Evolutionary conservation across 2,329 filamentous ascomycete species (phyloP), one percentile per base, ranked within the genome.

Genomic region (Xylariaceae sp.): DNA sequence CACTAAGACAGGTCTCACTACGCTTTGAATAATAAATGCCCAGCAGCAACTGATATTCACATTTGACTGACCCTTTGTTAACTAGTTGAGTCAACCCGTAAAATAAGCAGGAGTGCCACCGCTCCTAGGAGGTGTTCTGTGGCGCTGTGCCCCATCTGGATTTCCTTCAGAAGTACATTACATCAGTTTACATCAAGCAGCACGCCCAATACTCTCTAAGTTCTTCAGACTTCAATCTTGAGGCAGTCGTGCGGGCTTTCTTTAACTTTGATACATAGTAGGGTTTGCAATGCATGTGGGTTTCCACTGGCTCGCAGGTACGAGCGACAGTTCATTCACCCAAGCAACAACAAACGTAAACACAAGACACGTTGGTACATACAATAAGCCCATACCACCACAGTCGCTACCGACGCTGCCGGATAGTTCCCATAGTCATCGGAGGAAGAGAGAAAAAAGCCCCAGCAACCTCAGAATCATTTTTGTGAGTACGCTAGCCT

Each of bases 241-340:
- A 20, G 2, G 19, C 19, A 19, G 16, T 14, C 16, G 41, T 19
- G n/a, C n/a, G 26, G 7, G 18, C 20, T 5, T 29, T n/a, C 43
- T 49, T 37, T 29, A 16, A 18, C 41, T 19, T 26, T 19, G 7
- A 37, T 16, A n/a, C n/a, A 40, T n/a, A 10, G 44, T 46, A 32
- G 19, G 26, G 41, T 26, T 57, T 37, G 54, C 44, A n/a, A 59
- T 62, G 56, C 37, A 55, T 51, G 46, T 32, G 45, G 54, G 40
- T 54, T 52, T 14, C 48, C 54, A 9, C 48, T 50, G 26, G 20
- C 21, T 41, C 29, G 20, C 7, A 43, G 40, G 59, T 52, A 26
- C 41, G 48, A 48, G 53, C 41, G 44, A 2, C 43, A 57, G 26
- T 53, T 53, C n/a, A 42, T 53, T 51, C 19, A 43, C 43, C 21